Percentiles rank a stretch among this genome's conserved stretches.
phyloP scores from a whole-genome alignment of 306 rosid genomes.

The Trifolium subterraneum region DNA sequence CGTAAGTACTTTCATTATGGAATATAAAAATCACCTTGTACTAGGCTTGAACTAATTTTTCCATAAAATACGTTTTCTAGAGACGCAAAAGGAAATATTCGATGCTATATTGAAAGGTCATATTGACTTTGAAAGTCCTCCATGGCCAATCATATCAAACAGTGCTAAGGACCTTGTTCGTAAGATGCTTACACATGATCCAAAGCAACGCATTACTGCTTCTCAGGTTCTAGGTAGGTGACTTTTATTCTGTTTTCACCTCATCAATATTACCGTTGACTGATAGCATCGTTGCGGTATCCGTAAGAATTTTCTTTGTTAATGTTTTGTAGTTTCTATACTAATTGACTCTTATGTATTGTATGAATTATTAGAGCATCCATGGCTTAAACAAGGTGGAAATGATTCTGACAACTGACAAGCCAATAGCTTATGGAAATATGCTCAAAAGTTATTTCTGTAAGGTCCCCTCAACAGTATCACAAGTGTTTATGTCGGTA shows the following conservation, averaged over 20 bases:
- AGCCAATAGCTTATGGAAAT: slow-evolving; percentile 54
- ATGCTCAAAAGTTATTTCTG: neutral
- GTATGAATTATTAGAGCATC: slow-evolving; percentile 68
- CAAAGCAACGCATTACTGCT: slow-evolving; percentile 75
- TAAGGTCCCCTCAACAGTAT: neutral
- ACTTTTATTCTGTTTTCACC: neutral
- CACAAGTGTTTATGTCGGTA: neutral
- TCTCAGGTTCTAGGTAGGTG: slow-evolving; percentile 79
- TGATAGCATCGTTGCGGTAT: neutral
- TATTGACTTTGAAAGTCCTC: slow-evolving; percentile 73
- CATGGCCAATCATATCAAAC: slow-evolving; percentile 84
- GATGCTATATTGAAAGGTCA: slow-evolving; percentile 77
- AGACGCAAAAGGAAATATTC: slow-evolving; percentile 82
- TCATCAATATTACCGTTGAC: neutral
- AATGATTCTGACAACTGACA: slow-evolving; percentile 91
- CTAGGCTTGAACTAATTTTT: slow-evolving; percentile 30
- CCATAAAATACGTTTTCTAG: slow-evolving; percentile 47
- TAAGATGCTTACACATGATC: slow-evolving; percentile 80
- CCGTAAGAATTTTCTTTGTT: neutral
- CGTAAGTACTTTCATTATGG: slow-evolving; percentile 3
- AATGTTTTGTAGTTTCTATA: slow-evolving; percentile 16
- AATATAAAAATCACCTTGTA: neutral
- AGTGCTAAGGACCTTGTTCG: slow-evolving; percentile 88
- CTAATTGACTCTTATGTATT: slow-evolving; percentile 41
- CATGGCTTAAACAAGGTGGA: slow-evolving; percentile 90